Evolutionary conservation across 257 asterid species (phyloP), one percentile per base, ranked within the genome.

Genomic region (Solanum stenotomum): DNA sequence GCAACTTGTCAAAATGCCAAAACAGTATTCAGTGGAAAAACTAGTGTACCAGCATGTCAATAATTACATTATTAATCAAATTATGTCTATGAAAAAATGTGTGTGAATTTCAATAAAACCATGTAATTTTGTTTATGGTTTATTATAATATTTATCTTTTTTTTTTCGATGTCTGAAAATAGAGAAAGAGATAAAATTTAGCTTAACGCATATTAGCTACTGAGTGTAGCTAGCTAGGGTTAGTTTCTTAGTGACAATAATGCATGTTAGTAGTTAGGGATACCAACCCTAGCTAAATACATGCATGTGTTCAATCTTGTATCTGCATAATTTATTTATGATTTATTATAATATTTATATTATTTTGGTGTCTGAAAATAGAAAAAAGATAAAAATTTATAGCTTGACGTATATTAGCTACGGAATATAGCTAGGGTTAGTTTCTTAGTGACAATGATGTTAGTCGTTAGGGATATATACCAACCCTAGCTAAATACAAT

Each of bases 1-100:
- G 77, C 95, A 3, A 16, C 72, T 2, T 95, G 98, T 77, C n/a
- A 40, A 75, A 83, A 89, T 72, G 92, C 93, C 42, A 84, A 89
- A 86, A 6, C 91, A 16, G 29, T 52, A 1, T 2, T 88, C 16
- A 31, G 3, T 6, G 96, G 95, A 1, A 71, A 9, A 65, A 65
- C 27, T 65, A 65, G 14, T 27, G 13, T 25, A n/a, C 72, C 72
- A n/a, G 90, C 86, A 83, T 88, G 91, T 25, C 52, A 37, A 9
- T 67, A 63, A 63, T 18, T 44, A 72, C 16, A 68, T 56, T 56
- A 56, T 25, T 25, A 1, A 14, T 67, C 74, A 67, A 25, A 70
- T 70, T 31, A 70, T 70, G n/a, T 70, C 10, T 15, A 14, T 70
- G 38, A 68, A 68, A 29, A 29, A 14, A 29, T 70, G 77, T 3